A percentile compares a stretch with the other conserved stretches of the same genome.
Conservation (phyloP, 257 asterid species). For the Buddleja alternifolia region DNA sequence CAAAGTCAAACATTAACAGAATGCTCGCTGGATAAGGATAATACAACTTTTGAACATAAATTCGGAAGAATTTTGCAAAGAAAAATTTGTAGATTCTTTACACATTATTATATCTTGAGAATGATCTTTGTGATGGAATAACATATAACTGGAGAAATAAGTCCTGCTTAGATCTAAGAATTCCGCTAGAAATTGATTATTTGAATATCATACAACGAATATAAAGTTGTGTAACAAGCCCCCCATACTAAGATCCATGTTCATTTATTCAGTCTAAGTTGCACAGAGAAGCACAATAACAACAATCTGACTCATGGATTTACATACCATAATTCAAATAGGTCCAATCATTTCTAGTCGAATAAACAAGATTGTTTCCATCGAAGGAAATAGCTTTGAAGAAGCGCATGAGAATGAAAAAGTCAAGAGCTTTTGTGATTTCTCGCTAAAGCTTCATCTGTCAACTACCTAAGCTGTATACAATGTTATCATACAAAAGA, state of each 20-base stretch:
- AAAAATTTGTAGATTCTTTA: neutral
- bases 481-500: neutral
- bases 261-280: slow-evolving; percentile 1
- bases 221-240: neutral
- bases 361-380: neutral
- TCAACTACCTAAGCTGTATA: neutral
- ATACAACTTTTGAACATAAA: neutral
- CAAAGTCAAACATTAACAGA: neutral
- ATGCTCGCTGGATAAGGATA: neutral
- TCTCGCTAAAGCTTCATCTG: neutral
- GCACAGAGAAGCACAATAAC: neutral
- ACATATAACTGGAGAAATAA: neutral
- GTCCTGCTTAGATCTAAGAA: slow-evolving; percentile 4
- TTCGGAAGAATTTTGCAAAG: neutral
- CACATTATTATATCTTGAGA: neutral
- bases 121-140: neutral
- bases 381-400: neutral
- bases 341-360: neutral
- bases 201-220: neutral
- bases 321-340: neutral
- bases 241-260: neutral
- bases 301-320: neutral
- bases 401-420: neutral
- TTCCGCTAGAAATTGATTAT: neutral
- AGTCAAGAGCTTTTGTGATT: neutral